phyloP scores from a whole-genome alignment of 371 early-diverging fungal species.

The Mucor mucedo region DNA sequence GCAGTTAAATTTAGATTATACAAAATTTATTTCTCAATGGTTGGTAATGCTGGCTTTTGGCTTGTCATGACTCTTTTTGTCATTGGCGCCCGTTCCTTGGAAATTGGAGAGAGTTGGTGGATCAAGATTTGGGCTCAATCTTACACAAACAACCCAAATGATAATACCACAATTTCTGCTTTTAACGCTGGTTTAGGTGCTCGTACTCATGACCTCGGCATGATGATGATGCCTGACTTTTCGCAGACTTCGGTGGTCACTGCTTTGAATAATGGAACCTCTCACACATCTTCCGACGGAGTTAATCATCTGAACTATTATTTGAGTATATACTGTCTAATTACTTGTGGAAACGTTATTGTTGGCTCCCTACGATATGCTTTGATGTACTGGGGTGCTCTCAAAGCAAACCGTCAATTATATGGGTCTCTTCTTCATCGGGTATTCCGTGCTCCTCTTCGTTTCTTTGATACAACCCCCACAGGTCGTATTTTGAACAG shows the following conservation, averaged over 20 bases:
- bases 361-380: slow-evolving; percentile 33
- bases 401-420: slow-evolving; percentile 59
- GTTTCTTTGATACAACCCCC: slow-evolving; percentile 92
- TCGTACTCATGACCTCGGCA: slow-evolving; percentile 31
- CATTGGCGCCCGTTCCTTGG: slow-evolving; percentile 46
- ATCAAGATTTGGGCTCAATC: slow-evolving; percentile 34
- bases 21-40: slow-evolving; percentile 61
- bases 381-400: slow-evolving; percentile 49
- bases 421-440: slow-evolving; percentile 59
- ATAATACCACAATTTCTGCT: neutral
- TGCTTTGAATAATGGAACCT: neutral
- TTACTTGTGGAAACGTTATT: slow-evolving; percentile 20
- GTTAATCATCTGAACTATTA: slow-evolving; percentile 27
- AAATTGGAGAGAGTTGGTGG: slow-evolving; percentile 48
- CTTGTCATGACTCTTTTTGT: slow-evolving; percentile 44
- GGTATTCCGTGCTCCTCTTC: slow-evolving; percentile 70
- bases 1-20: slow-evolving; percentile 64
- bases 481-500: slow-evolving; percentile 90
- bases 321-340: slow-evolving; percentile 21
- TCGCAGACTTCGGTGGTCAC: neutral
- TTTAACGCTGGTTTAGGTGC: slow-evolving; percentile 2
- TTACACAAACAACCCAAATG: slow-evolving; percentile 15
- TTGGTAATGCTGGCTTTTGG: slow-evolving; percentile 68
- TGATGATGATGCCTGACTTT: neutral
- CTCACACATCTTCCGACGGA: slow-evolving; percentile 11